Conservation (phyloP, 2,329 filamentous ascomycete genomes). For the Thielaviopsis punctulata region DNA sequence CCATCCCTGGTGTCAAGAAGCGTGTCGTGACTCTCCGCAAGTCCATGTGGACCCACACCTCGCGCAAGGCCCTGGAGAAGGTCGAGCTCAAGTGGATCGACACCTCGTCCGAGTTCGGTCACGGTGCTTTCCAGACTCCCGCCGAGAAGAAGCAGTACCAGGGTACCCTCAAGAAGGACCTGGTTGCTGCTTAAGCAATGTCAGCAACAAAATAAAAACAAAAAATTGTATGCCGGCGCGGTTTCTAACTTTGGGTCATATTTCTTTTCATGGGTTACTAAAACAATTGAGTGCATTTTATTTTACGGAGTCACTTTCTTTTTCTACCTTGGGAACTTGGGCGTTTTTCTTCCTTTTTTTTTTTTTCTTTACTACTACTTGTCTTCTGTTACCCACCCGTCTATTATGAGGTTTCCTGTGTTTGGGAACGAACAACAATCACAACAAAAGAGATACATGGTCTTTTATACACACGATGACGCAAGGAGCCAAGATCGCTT, state of each 20-base stretch:
- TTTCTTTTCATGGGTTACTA: slow-evolving; percentile 6
- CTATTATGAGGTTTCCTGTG: not conserved
- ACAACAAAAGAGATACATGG: not conserved
- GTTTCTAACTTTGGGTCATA: slow-evolving; percentile 5
- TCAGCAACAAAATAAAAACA: slow-evolving; percentile 11
- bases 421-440: too few relatives aligned
- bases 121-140: slow-evolving; percentile 97
- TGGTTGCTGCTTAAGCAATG: slow-evolving; percentile 28
- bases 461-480: too few relatives aligned
- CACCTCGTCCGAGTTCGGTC: slow-evolving; percentile 98
- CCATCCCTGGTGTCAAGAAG: slow-evolving; percentile 97
- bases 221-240: slow-evolving; percentile 11
- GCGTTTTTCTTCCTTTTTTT: slow-evolving; percentile 5
- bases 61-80: slow-evolving; percentile 92
- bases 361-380: not conserved
- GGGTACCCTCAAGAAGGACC: slow-evolving; percentile 99
- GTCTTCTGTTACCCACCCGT: too few relatives aligned
- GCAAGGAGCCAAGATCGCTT: too few relatives aligned
- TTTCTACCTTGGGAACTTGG: slow-evolving; percentile 1
- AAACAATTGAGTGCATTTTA: slow-evolving; percentile 1
- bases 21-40: slow-evolving; percentile 96
- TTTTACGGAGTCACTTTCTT: not conserved
- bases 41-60: slow-evolving; percentile 96
- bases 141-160: slow-evolving; percentile 96
- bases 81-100: slow-evolving; percentile 99